Evolutionary conservation across 495 filamentous ascomycete genomes (phyloP).

Genomic region (Durotheca rogersii): DNA sequence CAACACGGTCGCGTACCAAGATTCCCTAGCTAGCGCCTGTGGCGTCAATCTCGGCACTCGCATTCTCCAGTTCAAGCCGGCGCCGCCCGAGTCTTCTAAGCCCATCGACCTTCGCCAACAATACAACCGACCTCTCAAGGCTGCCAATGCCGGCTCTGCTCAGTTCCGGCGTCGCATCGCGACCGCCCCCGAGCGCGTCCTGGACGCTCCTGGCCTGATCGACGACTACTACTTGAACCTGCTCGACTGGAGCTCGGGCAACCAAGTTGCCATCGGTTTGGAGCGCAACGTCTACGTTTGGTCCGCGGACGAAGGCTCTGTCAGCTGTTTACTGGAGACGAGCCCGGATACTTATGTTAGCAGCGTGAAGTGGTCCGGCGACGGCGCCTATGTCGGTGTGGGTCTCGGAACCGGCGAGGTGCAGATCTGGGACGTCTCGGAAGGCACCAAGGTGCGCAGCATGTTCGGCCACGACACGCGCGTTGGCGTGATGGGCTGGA

Average conservation of each 20-base stretch:
- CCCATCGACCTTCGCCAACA: slow-evolving; percentile 96
- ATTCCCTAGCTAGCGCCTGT: slow-evolving; percentile 86
- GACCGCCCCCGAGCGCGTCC: slow-evolving; percentile 91
- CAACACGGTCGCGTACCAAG: slow-evolving; percentile 86
- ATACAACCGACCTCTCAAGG: slow-evolving; percentile 94
- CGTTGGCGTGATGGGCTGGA: slow-evolving; percentile 98
- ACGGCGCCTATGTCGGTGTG: slow-evolving; percentile 94
- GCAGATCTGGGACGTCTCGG: slow-evolving; percentile 99
- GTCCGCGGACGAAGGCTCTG: slow-evolving; percentile 93
- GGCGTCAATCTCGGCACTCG: slow-evolving; percentile 90
- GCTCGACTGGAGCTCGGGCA: slow-evolving; percentile 93
- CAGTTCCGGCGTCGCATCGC: slow-evolving; percentile 89
- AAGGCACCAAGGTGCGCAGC: slow-evolving; percentile 90
- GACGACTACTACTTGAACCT: slow-evolving; percentile 99
- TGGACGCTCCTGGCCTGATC: slow-evolving; percentile 94
- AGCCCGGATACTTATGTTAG: slow-evolving; percentile 90
- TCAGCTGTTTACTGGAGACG: slow-evolving; percentile 83
- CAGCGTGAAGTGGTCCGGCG: slow-evolving; percentile 97
- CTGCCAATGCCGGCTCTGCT: slow-evolving; percentile 66
- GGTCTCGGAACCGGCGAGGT: slow-evolving; percentile 94
- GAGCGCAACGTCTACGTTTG: slow-evolving; percentile 97
- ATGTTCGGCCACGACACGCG: slow-evolving; percentile 98
- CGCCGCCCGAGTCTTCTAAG: slow-evolving; percentile 92
- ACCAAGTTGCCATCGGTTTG: slow-evolving; percentile 96
- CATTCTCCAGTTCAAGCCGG: slow-evolving; percentile 98